phyloP scores from a whole-genome alignment of 345 rosid genomes.

The Ricinus communis region DNA sequence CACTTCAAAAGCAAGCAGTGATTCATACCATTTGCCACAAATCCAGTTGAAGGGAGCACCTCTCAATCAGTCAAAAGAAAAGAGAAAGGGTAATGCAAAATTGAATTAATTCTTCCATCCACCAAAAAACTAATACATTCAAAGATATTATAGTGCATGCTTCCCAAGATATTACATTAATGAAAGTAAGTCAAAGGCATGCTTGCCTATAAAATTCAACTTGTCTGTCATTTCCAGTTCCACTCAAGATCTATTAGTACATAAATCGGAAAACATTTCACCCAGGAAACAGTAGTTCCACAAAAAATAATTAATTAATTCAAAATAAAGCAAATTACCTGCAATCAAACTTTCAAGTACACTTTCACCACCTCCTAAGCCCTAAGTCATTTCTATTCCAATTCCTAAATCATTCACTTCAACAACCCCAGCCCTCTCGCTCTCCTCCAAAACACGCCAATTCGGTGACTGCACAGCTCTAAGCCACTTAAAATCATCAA shows the following conservation, averaged over 20 bases:
- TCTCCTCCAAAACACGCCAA: constrained; percentile 70
- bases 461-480: constrained; percentile 78
- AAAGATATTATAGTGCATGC: too few species aligned
- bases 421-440: constrained; percentile 47
- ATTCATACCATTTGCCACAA: not conserved
- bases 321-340: not conserved
- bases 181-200: too few species aligned
- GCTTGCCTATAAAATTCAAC: too few species aligned
- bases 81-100: not conserved
- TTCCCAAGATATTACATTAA: not conserved
- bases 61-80: too few species aligned
- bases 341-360: not conserved
- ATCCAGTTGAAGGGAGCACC: not conserved
- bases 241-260: not conserved
- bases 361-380: not conserved
- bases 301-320: not conserved
- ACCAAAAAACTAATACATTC: not conserved
- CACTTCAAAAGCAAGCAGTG: not conserved
- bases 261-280: not conserved
- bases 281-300: not conserved
- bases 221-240: not conserved
- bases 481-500: constrained; percentile 91
- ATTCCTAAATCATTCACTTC: constrained; percentile 18
- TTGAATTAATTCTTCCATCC: not conserved
- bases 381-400: not conserved